Evolutionary conservation across 768 basidiomycete genomes (phyloP).

Genomic region (Naganishia friedmannii): DNA sequence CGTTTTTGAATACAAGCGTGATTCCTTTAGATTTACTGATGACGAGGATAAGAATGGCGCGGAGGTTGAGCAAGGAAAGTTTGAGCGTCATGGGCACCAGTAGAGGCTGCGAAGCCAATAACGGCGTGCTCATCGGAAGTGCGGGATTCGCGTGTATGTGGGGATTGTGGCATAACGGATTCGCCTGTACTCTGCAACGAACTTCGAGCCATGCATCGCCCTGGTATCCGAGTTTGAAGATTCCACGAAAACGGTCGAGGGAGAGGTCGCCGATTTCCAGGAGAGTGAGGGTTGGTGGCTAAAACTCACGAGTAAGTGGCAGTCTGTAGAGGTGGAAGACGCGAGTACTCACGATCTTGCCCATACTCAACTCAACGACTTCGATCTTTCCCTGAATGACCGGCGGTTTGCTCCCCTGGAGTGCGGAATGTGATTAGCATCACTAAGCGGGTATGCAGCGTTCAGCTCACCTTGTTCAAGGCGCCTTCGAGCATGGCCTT

Average conservation of each 20-base stretch:
- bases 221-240: constrained; percentile 88
- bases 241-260: constrained; percentile 90
- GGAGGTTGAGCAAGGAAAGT: constrained; percentile 88
- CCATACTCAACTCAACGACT: constrained; percentile 99
- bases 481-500: constrained; percentile 86
- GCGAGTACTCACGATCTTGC: constrained; percentile 67
- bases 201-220: constrained; percentile 70
- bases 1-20: constrained; percentile 98
- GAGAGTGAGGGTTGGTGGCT: constrained; percentile 97
- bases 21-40: constrained; percentile 97
- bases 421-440: constrained; percentile 61
- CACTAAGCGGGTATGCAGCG: not conserved
- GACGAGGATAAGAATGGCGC: constrained; percentile 94
- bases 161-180: constrained; percentile 61
- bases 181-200: constrained; percentile 62
- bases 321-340: constrained; percentile 36
- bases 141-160: constrained; percentile 46
- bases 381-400: constrained; percentile 97
- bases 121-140: constrained; percentile 52
- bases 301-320: constrained; percentile 11
- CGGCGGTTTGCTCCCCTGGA: constrained; percentile 95
- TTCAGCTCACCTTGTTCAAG: constrained; percentile 43
- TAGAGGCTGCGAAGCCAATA: constrained; percentile 89
- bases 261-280: constrained; percentile 97
- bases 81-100: constrained; percentile 98